Evolutionary conservation across 345 rosid species (phyloP).

Genomic region (Salix exigua): DNA sequence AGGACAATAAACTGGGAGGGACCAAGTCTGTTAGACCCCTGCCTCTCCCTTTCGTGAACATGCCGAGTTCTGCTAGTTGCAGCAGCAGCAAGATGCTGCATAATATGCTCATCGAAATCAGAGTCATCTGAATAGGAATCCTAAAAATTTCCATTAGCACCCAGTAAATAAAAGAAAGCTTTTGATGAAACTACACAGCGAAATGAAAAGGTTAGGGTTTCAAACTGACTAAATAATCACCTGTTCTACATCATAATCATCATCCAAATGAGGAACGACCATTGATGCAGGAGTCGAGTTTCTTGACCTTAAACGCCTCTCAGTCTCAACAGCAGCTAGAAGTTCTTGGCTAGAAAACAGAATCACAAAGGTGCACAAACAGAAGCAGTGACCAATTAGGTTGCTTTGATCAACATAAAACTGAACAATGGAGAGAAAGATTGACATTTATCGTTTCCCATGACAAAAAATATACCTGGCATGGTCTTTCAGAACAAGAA

Average conservation of each 20-base stretch:
- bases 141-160: conserved; percentile 28
- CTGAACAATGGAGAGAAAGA: background rate
- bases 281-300: conserved; percentile 30
- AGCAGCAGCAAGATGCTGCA: conserved; percentile 62
- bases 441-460: background rate
- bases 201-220: background rate
- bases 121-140: conserved; percentile 53
- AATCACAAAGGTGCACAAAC: background rate
- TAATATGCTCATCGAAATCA: conserved; percentile 56
- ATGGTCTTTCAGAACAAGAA: conserved; percentile 61
- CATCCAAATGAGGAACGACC: conserved; percentile 23
- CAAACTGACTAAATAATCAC: conserved; percentile 32
- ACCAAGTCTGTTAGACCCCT: conserved; percentile 37
- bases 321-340: conserved; percentile 59
- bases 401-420: conserved; percentile 11
- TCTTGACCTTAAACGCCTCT: conserved; percentile 49
- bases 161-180: background rate
- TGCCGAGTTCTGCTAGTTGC: conserved; percentile 48
- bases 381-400: conserved; percentile 10
- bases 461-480: conserved; percentile 40
- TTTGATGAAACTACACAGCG: background rate
- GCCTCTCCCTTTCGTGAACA: conserved; percentile 54
- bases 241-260: conserved; percentile 47
- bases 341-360: conserved; percentile 69
- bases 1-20: conserved; percentile 28